Evolutionary conservation across 345 rosid species (phyloP).

Genomic region (Euphorbia tirucalli): DNA sequence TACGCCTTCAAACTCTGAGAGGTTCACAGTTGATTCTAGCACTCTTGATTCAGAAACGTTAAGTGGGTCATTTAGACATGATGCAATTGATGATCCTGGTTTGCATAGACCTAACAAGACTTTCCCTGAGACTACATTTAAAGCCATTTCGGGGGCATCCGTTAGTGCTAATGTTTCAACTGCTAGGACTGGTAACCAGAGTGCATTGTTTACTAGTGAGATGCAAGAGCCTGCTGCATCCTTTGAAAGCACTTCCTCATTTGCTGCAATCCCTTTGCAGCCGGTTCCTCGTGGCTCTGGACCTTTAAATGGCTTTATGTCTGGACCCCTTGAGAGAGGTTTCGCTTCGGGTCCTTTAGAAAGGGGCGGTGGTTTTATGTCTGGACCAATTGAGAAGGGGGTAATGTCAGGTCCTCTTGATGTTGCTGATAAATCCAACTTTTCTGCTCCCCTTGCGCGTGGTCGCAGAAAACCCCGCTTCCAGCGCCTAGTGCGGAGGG

Average conservation of each 20-base stretch:
- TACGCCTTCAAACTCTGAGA: constrained; percentile 89
- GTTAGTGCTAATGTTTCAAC: constrained; percentile 98
- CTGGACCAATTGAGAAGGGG: constrained; percentile 91
- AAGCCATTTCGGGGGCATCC: constrained; percentile 93
- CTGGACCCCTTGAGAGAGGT: constrained; percentile 92
- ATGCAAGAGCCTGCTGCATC: constrained; percentile 91
- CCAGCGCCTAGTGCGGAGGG: constrained; percentile 75
- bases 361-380: constrained; percentile 79
- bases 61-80: constrained; percentile 83
- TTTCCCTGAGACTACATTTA: constrained; percentile 85
- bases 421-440: constrained; percentile 68
- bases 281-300: constrained; percentile 91
- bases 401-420: constrained; percentile 98
- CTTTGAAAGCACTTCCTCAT: constrained; percentile 90
- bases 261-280: constrained; percentile 90
- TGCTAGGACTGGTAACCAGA: constrained; percentile 83
- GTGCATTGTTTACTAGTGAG: constrained; percentile 63
- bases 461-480: constrained; percentile 62
- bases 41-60: constrained; percentile 86
- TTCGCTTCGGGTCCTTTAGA: constrained; percentile 93
- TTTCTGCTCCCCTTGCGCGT: constrained; percentile 87
- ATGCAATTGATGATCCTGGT: constrained; percentile 64
- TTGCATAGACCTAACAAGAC: constrained; percentile 51
- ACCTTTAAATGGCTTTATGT: constrained; percentile 82
- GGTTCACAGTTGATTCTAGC: constrained; percentile 93